Conservation (phyloP, 331 rosid genomes). For the Quercus lobata region DNA sequence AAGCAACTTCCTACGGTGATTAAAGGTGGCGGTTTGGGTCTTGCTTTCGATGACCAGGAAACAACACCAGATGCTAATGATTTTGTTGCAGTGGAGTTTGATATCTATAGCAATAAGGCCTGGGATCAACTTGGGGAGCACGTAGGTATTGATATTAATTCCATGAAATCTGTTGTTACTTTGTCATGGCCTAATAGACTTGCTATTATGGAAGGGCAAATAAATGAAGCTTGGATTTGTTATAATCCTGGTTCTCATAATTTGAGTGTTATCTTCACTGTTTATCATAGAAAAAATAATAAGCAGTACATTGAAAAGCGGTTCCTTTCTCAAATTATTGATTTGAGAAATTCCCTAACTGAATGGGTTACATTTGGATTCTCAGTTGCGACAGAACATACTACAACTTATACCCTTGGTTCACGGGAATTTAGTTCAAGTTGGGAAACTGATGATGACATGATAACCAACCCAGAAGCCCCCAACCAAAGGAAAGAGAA, state of each 20-base stretch:
- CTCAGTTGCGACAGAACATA: conserved; percentile 21
- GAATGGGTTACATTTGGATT: conserved; percentile 39
- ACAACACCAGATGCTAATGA: not conserved
- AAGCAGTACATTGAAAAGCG: too few species aligned
- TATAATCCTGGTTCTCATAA: conserved; percentile 24
- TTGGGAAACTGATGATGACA: not conserved
- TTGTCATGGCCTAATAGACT: conserved; percentile 17
- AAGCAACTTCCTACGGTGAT: not conserved
- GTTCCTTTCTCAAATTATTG: not conserved
- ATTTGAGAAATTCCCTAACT: not conserved
- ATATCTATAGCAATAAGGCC: not conserved
- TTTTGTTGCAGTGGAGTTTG: conserved; percentile 29
- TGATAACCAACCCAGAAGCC: not conserved
- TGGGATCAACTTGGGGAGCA: conserved; percentile 22
- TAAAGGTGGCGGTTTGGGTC: conserved; percentile 31
- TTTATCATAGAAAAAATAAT: not conserved
- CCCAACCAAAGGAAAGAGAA: not conserved
- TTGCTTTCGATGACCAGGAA: not conserved
- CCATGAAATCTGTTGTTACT: conserved; percentile 26
- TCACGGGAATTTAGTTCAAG: not conserved
- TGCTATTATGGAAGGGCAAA: conserved; percentile 1
- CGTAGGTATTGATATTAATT: conserved; percentile 47
- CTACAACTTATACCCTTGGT: not conserved
- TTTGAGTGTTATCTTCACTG: conserved; percentile 21
- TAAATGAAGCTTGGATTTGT: conserved; percentile 19